Evolutionary conservation across 257 asterid genomes (phyloP).

Genomic region (Voacanga thouarsii): DNA sequence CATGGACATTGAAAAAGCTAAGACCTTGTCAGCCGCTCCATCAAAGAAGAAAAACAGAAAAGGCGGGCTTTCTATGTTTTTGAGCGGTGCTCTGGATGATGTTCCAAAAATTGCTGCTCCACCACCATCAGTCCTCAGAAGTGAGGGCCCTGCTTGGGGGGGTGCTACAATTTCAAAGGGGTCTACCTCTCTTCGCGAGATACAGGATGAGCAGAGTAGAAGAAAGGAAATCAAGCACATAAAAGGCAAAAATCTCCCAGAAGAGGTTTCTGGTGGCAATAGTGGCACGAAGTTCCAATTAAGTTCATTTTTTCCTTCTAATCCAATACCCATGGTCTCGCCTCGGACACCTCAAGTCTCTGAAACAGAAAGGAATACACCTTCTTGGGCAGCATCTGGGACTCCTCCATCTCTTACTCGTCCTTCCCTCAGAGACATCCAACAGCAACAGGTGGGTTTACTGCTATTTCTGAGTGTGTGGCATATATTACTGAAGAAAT

Average conservation of each 20-base stretch:
- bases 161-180: slow-evolving; percentile 62
- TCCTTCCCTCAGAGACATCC: slow-evolving; percentile 93
- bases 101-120: slow-evolving; percentile 47
- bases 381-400: slow-evolving; percentile 90
- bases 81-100: slow-evolving; percentile 92
- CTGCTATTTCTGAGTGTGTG: background rate
- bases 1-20: slow-evolving; percentile 26
- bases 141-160: slow-evolving; percentile 97
- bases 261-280: slow-evolving; percentile 40
- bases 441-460: slow-evolving; percentile 70
- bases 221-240: slow-evolving; percentile 34
- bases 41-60: slow-evolving; percentile 83
- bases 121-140: slow-evolving; percentile 49
- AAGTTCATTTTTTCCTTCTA: slow-evolving; percentile 55
- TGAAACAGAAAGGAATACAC: slow-evolving; percentile 77
- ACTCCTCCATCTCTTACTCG: slow-evolving; percentile 81
- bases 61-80: slow-evolving; percentile 95
- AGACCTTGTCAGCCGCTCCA: slow-evolving; percentile 31
- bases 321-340: slow-evolving; percentile 62
- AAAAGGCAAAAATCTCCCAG: slow-evolving; percentile 38
- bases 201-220: slow-evolving; percentile 89
- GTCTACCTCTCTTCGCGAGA: slow-evolving; percentile 71
- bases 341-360: slow-evolving; percentile 36
- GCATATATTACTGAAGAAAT: background rate
- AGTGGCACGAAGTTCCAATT: slow-evolving; percentile 44